Base-by-base conservation (phyloP, 495 filamentous ascomycete species). In the Hyaloscypha variabilis region DNA sequence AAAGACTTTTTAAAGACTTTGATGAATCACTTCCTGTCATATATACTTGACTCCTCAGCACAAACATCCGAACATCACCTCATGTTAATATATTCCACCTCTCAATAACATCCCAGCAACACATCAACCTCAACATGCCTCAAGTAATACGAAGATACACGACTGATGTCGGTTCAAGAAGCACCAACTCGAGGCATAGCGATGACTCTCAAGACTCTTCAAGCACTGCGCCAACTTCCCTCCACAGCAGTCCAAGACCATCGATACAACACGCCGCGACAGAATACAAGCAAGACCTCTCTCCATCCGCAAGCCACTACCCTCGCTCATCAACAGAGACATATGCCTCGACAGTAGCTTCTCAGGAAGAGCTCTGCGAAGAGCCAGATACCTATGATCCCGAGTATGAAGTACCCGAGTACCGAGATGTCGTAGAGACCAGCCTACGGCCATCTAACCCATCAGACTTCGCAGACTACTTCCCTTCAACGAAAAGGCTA, bases 381-480 rank as follows among this genome's bases (percentile, higher is more conserved):
- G 83, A 87, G 63, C 77, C 82, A 21, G 83, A 83, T 28, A 78
- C 83, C 66, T 79, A 85, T 62, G 82, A 84, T 26, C 42, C 64
- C 39, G 78, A 77, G 25, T 72, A 75, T 54, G 59, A 74, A 49
- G 76, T 92, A 31, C 87, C 88, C 11, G 82, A 86, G 26, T 87
- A 90, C 69, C 75, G 76, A 28, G 80, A 85, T 52, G 88, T 89
- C 26, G 74, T 83, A 49, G 81, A 87, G 51, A 77, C 86, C 60
- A 83, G 88, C 64, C 86, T 88, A 14, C 79, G 91, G 19, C 82
- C 91, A 5, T 91, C 94, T 8, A 95, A 87, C 28, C 90, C 95
- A 14, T 80, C 88, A 21, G 90, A 93, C 60, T 99, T 99, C 73
- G 90, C 91, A 42, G 83, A 88, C 64, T 84, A 94, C 68, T 99